Conservation (phyloP, 2,329 filamentous ascomycete species). For the Colletotrichum gigasporum region DNA sequence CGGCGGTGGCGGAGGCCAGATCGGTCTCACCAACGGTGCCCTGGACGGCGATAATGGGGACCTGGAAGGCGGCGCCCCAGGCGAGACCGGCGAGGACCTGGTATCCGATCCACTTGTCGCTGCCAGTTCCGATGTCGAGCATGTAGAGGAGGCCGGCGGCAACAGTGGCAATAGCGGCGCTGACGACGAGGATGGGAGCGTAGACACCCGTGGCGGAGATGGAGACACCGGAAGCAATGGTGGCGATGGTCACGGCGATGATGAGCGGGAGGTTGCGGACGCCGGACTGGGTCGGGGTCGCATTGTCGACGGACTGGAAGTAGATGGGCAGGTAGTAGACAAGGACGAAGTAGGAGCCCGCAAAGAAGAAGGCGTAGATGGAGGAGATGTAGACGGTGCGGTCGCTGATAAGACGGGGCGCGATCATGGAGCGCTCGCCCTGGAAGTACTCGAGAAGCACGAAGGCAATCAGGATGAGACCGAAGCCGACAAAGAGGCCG, state of each 20-base stretch:
- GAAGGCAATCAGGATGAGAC: slow-evolving; percentile 46
- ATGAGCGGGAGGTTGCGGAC: slow-evolving; percentile 56
- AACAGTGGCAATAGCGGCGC: slow-evolving; percentile 52
- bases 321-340: slow-evolving; percentile 60
- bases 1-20: slow-evolving; percentile 56
- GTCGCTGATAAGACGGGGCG: slow-evolving; percentile 47
- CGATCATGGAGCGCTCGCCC: slow-evolving; percentile 56
- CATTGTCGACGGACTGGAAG: slow-evolving; percentile 52
- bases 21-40: slow-evolving; percentile 50
- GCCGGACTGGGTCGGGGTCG: slow-evolving; percentile 49
- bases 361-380: slow-evolving; percentile 52
- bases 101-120: slow-evolving; percentile 61
- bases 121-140: slow-evolving; percentile 47
- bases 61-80: slow-evolving; percentile 55
- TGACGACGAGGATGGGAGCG: slow-evolving; percentile 56
- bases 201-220: slow-evolving; percentile 53
- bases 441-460: slow-evolving; percentile 48
- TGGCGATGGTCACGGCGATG: slow-evolving; percentile 53
- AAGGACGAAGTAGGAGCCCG: slow-evolving; percentile 53
- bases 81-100: slow-evolving; percentile 61
- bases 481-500: slow-evolving; percentile 52
- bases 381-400: slow-evolving; percentile 49
- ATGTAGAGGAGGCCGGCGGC: slow-evolving; percentile 54
- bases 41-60: slow-evolving; percentile 61
- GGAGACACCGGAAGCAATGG: slow-evolving; percentile 48